Evolutionary conservation across 352 stramenopile species (phyloP).

Genomic region (Globisporangium uncinulatum): DNA sequence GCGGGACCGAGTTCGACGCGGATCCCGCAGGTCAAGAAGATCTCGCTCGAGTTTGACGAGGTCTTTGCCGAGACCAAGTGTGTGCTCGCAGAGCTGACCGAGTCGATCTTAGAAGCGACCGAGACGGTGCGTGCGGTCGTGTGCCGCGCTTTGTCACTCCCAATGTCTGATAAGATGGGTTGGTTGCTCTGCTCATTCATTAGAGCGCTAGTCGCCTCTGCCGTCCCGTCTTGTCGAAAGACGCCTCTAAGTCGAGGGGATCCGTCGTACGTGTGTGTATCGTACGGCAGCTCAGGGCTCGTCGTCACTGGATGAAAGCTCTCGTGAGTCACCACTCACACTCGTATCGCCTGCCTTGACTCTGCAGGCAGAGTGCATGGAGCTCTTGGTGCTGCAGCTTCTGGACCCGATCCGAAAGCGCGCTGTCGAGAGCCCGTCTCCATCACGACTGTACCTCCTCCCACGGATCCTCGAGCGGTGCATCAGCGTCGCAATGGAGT

Average conservation of each 20-base stretch:
- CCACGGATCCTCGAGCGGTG: conserved; percentile 50
- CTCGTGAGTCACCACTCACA: no score
- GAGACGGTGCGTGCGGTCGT: conserved; percentile 22
- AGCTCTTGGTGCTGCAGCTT: conserved; percentile 40
- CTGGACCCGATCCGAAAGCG: conserved; percentile 40
- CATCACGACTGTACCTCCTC: conserved; percentile 36
- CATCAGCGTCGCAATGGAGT: conserved; percentile 52
- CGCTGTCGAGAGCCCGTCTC: conserved; percentile 31
- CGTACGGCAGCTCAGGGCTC: no score
- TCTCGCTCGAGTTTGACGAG: conserved; percentile 45
- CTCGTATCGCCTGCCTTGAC: no score
- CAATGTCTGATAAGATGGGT: not conserved
- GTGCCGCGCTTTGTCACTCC: not conserved
- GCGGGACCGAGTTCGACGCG: not conserved
- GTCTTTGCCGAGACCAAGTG: conserved; percentile 43
- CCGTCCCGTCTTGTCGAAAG: conserved; percentile 4
- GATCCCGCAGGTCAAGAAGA: conserved; percentile 47
- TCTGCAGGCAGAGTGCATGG: conserved; percentile 42
- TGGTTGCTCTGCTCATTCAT: not conserved
- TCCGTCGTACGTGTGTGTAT: conserved; percentile 6
- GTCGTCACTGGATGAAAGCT: no score
- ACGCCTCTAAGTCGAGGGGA: conserved; percentile 9
- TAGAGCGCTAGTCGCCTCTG: conserved; percentile 11
- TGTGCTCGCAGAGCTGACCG: conserved; percentile 44
- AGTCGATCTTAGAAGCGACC: conserved; percentile 43